Percentiles rank a stretch among this genome's conserved stretches.
phyloP scores from a whole-genome alignment of 768 basidiomycete genomes.

The Leccinellum luteum region DNA sequence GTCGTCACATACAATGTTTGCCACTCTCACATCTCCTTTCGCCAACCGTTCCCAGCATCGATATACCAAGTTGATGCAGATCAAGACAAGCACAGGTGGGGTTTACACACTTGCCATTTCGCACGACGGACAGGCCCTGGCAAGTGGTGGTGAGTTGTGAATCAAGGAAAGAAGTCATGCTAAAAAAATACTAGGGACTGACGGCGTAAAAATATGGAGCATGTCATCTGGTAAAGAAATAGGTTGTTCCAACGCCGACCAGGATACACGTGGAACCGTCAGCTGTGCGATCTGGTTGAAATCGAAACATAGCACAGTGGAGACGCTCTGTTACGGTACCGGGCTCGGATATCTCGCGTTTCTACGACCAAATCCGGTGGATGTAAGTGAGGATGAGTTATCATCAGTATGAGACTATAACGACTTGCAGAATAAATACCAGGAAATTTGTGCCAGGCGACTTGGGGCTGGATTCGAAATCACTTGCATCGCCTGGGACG shows the following conservation, averaged over 20 bases:
- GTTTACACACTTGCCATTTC: too few relatives aligned
- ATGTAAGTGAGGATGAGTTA: constrained; percentile 3
- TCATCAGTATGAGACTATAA: not conserved
- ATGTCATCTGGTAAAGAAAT: not conserved
- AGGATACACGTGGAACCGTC: not conserved
- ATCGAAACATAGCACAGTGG: not conserved
- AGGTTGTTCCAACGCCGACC: not conserved
- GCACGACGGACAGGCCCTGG: too few relatives aligned
- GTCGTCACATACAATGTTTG: too few relatives aligned
- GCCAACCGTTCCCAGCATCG: too few relatives aligned
- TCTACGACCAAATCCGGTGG: not conserved
- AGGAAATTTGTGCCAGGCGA: constrained; percentile 7
- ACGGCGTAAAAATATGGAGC: not conserved
- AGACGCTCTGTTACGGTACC: constrained; percentile 10
- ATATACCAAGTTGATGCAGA: too few relatives aligned
- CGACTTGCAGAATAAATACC: not conserved
- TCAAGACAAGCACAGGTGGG: too few relatives aligned
- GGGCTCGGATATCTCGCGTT: constrained; percentile 4
- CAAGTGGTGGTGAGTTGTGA: too few relatives aligned
- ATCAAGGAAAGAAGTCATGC: not conserved
- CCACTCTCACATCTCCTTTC: too few relatives aligned
- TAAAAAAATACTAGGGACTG: not conserved
- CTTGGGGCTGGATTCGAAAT: constrained; percentile 9
- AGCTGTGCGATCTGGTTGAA: constrained; percentile 3
- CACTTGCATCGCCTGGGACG: constrained; percentile 19